A percentile compares a stretch with the other conserved stretches of the same genome.
These are phyloP conservation scores for Liquidambar formosana DNA, from an alignment of 164 flowering plant genomes.

Conservation along the genomic window DNA sequence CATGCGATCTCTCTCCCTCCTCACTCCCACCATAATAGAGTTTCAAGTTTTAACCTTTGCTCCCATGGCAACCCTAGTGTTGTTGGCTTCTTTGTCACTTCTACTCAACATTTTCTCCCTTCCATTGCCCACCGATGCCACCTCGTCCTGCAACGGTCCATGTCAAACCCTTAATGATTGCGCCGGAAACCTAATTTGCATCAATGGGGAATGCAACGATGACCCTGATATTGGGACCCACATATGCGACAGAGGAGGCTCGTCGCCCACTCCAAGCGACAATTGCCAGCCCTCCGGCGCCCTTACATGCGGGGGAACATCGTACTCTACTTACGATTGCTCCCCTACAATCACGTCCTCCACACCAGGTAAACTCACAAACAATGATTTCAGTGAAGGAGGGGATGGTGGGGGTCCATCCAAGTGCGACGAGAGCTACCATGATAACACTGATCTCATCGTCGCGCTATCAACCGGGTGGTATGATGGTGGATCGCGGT, in stretches of 20 bases:
- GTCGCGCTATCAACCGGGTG: constrained; percentile 50
- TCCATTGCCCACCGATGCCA: constrained; percentile 7
- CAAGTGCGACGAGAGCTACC: constrained; percentile 26
- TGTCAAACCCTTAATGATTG: constrained; percentile 33
- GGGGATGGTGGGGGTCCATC: constrained; percentile 35
- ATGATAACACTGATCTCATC: constrained; percentile 12
- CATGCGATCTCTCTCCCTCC: too few species aligned
- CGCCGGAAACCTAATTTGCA: constrained; percentile 36
- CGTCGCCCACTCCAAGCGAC: not conserved
- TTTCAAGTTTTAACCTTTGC: too few species aligned
- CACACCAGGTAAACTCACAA: constrained; percentile 27
- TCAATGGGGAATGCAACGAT: constrained; percentile 33
- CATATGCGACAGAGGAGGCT: constrained; percentile 7
- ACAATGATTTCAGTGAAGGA: constrained; percentile 28
- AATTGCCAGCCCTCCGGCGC: constrained; percentile 9
- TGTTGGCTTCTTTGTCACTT: not conserved
- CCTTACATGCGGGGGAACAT: not conserved
- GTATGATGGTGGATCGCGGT: constrained; percentile 23
- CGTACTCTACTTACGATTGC: constrained; percentile 21
- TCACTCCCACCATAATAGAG: too few species aligned
- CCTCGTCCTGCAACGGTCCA: constrained; percentile 35
- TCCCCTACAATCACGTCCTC: constrained; percentile 34
- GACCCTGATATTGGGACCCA: constrained; percentile 32
- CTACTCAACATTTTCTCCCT: not conserved
- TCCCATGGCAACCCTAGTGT: not conserved